phyloP scores from a whole-genome alignment of 768 basidiomycete genomes.

The Boletus huronensis region DNA sequence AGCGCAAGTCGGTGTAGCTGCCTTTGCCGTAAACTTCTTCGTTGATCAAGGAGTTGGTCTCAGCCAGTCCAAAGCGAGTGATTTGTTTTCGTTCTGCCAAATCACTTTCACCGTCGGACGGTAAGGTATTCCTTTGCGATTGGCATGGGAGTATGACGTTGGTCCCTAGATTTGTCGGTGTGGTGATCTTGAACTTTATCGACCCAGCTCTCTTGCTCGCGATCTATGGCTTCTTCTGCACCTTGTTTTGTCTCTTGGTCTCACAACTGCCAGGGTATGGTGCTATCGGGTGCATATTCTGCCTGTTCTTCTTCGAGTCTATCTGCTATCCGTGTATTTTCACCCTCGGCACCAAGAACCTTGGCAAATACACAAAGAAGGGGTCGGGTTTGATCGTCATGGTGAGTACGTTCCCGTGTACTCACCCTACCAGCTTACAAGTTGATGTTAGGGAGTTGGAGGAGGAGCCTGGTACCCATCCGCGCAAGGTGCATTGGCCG shows the following conservation, averaged over 20 bases:
- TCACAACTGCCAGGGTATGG: constrained; percentile 48
- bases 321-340: constrained; percentile 73
- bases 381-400: constrained; percentile 66
- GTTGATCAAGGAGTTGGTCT: constrained; percentile 59
- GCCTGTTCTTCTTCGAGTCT: constrained; percentile 72
- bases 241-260: constrained; percentile 48
- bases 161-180: constrained; percentile 53
- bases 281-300: constrained; percentile 59
- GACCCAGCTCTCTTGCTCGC: constrained; percentile 63
- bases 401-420: constrained; percentile 29
- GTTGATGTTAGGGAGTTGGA: constrained; percentile 45
- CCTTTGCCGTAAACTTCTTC: constrained; percentile 68
- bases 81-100: constrained; percentile 69
- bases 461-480: constrained; percentile 70
- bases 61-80: constrained; percentile 48
- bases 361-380: constrained; percentile 56
- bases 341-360: constrained; percentile 61
- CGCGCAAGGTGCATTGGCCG: constrained; percentile 55
- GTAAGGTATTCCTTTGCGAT: constrained; percentile 28
- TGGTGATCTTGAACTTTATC: constrained; percentile 55
- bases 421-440: not conserved
- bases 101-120: constrained; percentile 64
- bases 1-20: constrained; percentile 63
- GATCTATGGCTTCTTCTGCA: constrained; percentile 50
- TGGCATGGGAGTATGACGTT: constrained; percentile 9